Base-by-base conservation (phyloP, 371 early-diverging fungal genomes). In the Lichtheimia hyalospora region DNA sequence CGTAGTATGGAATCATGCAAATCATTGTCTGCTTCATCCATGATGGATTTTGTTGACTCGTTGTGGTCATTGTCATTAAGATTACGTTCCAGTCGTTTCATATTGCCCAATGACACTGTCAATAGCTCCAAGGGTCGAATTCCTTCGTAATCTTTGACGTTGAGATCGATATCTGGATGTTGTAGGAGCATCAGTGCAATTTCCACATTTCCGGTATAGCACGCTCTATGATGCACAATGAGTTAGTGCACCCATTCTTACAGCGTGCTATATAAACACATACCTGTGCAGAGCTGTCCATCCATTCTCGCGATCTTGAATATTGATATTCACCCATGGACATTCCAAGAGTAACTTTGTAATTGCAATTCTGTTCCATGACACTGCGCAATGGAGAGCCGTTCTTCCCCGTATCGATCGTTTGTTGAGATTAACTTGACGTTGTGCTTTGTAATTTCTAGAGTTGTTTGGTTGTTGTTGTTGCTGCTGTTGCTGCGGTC, bases 241-340 rank as follows among this genome's bases (percentile, higher is more conserved):
- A 24, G 25, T 18, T 51, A 23, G 21, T 7, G 15, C 20, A 5
- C 23, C 3, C 2, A 18, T 18, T 6, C 14, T 12, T 13, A 3
- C 14, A 21, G 10, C 25, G 43, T 41, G 16, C 5, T 8, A 3
- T 16, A 23, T 10, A 53, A 44, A 15, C 10, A 41, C 60, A 28
- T 71, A 81, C 86, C 75, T 79, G 62, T 92, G 91, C 34, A 91
- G 65, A 8, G 87, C 81, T 15, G 92, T 90, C 82, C 89, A 90
- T 0, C 89, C 88, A 54, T 80, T 84, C 61, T 90, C 92, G 24
- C 65, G 56, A 62, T 92, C 92, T 60, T 75, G 79, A 7, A 77
- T 20, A 59, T 90, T 90, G 44, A 89, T 73, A 62, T 86, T 76
- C 25, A 88, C 77, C 21, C 66, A 63, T 2, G 84, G 69, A 63